These are phyloP conservation scores for Caloboletus firmus DNA, from an alignment of 1,284 basidiomycete species.

Conservation along the genomic window DNA sequence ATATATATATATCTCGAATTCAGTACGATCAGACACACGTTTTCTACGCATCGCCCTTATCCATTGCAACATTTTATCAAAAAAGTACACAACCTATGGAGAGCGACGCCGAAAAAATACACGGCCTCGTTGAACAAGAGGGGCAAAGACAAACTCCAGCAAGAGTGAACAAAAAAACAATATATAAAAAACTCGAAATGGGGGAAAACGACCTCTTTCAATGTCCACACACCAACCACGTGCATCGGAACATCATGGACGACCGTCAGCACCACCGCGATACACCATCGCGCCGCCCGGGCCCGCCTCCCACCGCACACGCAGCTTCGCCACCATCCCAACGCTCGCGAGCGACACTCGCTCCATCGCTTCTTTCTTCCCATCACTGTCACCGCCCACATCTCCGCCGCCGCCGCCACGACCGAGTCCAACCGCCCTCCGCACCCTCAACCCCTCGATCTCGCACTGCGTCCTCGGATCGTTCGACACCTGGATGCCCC, in stretches of 20 bases:
- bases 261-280: not conserved
- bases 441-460: constrained; percentile 2
- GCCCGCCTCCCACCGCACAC: constrained; percentile 24
- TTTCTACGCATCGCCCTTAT: not conserved
- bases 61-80: not conserved
- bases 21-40: not conserved
- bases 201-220: not conserved
- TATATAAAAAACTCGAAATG: not conserved
- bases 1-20: not conserved
- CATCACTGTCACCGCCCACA: not conserved
- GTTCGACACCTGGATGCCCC: constrained; percentile 2
- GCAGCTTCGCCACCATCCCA: constrained; percentile 24
- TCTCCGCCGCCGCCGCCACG: not conserved
- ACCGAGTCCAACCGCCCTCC: not conserved
- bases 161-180: not conserved
- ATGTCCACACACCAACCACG: not conserved
- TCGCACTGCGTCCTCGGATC: constrained; percentile 8
- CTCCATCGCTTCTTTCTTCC: not conserved
- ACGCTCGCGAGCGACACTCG: constrained; percentile 4
- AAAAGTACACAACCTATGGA: not conserved
- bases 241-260: not conserved
- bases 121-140: not conserved
- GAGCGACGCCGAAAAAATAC: not conserved
- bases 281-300: not conserved
- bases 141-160: not conserved